Evolutionary conservation across 345 rosid species (phyloP), one percentile per base, ranked within the genome.

Genomic region (Brassica nigra): DNA sequence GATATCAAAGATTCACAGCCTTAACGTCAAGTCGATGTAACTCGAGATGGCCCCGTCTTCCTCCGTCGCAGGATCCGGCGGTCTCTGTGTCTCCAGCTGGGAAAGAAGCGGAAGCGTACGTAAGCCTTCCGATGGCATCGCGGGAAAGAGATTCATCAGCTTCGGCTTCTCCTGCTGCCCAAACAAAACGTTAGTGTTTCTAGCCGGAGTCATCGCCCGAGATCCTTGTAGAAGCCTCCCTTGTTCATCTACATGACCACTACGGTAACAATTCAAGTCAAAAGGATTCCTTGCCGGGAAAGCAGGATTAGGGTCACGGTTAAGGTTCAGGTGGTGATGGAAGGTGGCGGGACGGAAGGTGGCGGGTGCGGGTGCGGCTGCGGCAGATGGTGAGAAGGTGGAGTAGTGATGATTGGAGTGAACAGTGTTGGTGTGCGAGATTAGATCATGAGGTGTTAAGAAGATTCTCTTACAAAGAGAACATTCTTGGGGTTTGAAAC

Each of bases 11-110:
- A 57, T 9, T 68, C 61, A 62, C 0, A 80, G 62, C 67, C 71
- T 80, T 54, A 80, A 62, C 57, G 79, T 62, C 75, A 80, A 69
- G 71, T 80, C 83, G 31, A 80, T 59, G 76, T 6, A 2, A 54
- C 66, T 54, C 20, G 67, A 62, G 52, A 28, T 54, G 30, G 4
- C 11, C 2, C 55, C 54, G 0, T 8, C 15, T 11, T 11, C 6
- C 29, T 36, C 66, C 54, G 23, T 37, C 29, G 57, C 72, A 37
- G 4, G 3, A 18, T 29, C 16, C 23, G 54, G 62, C 34, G 30
- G 7, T 30, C 18, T 62, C 16, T 14, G 72, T 54, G 39, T 33
- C 52, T 75, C 83, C 11, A 75, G 62, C 79, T 80, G 76, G 37
- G 54, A 2, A 75, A 80, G 29, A 75, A 75, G 76, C 31, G 71